Base-by-base conservation (phyloP, 2,329 filamentous ascomycete species). In the Fusarium incarnatum region DNA sequence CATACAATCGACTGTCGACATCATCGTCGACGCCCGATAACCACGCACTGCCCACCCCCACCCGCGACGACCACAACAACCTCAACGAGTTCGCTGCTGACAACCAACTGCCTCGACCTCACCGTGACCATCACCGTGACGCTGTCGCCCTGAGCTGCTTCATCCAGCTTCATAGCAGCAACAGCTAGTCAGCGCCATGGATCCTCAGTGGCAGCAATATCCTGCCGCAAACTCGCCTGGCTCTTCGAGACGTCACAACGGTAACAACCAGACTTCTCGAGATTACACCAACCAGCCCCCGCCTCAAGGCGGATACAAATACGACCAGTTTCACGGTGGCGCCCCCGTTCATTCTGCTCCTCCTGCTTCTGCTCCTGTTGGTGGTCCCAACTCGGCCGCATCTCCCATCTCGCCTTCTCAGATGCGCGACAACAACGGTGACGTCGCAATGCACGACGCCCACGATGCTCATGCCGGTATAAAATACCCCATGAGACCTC, bases 401-500 rank as follows among this genome's bases (percentile, higher is more conserved):
- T 90, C 90, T 60, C 86, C 89, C 67, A 83, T 88, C 76, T 68
- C 73, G 61, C 85, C 85, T 69, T 84, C 87, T 73, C 87, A 89
- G 75, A 80, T 86, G 76, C 90, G 91, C 83, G 91, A 93, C 81
- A 88, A 88, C 71, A 93, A 92, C 78, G 88, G 90, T 76, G 92
- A 94, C 81, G 86, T 93, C 62, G 84, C 91, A 67, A 98, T 98
- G 94, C 93, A 96, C 81, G 94, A 97, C 80, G 84, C 89, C 66
- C 86, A 87, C 71, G 94, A 97, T 80, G 89, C 92, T 49, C 97
- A 97, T 82, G 91, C 92, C 76, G 89, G 91, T 80, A 89, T 93
- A 77, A 97, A 97, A 81, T 97, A 97, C 81, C 88, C 92, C 65
- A 89, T 94, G 82, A 89, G 93, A 73, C 89, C 93, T 45, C 89